Evolutionary conservation across 192 early-diverging fungal species (phyloP).

Genomic region (Coemansia sp.): DNA sequence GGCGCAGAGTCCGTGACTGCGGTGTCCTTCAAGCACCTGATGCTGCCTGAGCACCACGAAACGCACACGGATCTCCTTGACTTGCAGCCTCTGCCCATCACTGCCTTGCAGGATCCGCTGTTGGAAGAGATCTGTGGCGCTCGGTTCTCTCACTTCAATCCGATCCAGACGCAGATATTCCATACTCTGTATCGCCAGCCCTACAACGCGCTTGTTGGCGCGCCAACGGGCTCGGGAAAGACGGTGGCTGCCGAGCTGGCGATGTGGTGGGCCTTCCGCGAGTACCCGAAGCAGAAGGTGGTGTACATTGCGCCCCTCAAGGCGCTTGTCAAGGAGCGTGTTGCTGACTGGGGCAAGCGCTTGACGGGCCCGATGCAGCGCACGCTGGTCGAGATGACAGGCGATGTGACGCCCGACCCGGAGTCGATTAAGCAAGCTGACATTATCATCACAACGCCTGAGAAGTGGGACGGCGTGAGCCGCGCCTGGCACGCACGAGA

Average conservation of each 20-base stretch:
- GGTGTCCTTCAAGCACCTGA: slow-evolving; percentile 88
- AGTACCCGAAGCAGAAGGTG: slow-evolving; percentile 73
- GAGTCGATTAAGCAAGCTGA: slow-evolving; percentile 82
- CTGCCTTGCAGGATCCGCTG: slow-evolving; percentile 74
- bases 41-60: slow-evolving; percentile 81
- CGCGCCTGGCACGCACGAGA: slow-evolving; percentile 87
- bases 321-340: slow-evolving; percentile 93
- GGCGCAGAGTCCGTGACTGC: slow-evolving; percentile 82
- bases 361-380: slow-evolving; percentile 70
- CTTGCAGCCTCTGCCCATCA: slow-evolving; percentile 85
- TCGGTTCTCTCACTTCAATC: slow-evolving; percentile 96
- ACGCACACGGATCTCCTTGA: slow-evolving; percentile 90
- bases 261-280: slow-evolving; percentile 90
- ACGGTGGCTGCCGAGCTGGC: slow-evolving; percentile 96
- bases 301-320: slow-evolving; percentile 99
- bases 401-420: slow-evolving; percentile 92
- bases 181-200: slow-evolving; percentile 88
- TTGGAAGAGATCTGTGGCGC: slow-evolving; percentile 81
- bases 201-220: slow-evolving; percentile 87
- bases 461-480: slow-evolving; percentile 98
- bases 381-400: slow-evolving; percentile 90
- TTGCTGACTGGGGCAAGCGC: slow-evolving; percentile 80
- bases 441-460: slow-evolving; percentile 97
- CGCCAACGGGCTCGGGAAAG: slow-evolving; percentile 97
- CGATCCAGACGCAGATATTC: slow-evolving; percentile 98